phyloP scores from a whole-genome alignment of 2,329 filamentous ascomycete species.

The Penicillium expansum region DNA sequence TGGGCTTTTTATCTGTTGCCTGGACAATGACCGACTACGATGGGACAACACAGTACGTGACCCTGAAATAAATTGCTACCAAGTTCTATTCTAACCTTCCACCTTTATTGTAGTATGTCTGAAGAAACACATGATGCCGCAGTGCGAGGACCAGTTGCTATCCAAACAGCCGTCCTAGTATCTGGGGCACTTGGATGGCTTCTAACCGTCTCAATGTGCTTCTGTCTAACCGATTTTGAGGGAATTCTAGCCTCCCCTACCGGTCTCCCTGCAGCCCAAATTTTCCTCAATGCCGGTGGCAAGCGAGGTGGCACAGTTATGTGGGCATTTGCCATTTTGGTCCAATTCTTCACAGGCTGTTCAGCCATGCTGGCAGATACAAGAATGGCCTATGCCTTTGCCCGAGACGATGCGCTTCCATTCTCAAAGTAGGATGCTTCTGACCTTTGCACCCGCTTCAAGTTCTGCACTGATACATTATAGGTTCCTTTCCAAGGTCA shows the following conservation, averaged over 20 bases:
- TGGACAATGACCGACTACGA: slow-evolving; percentile 68
- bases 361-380: slow-evolving; percentile 64
- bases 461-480: neutral
- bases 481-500: slow-evolving; percentile 54
- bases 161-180: slow-evolving; percentile 57
- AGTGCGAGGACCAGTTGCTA: slow-evolving; percentile 58
- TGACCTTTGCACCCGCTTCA: neutral
- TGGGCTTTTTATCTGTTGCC: slow-evolving; percentile 50
- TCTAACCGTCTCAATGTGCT: slow-evolving; percentile 62
- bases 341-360: slow-evolving; percentile 64
- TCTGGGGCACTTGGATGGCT: slow-evolving; percentile 61
- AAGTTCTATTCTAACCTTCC: neutral
- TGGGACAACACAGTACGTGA: slow-evolving; percentile 59
- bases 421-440: slow-evolving; percentile 50
- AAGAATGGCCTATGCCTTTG: slow-evolving; percentile 61
- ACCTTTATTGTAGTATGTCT: slow-evolving; percentile 51
- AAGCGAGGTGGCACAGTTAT: slow-evolving; percentile 56
- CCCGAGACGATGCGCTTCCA: slow-evolving; percentile 59
- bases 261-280: slow-evolving; percentile 59
- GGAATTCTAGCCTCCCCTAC: slow-evolving; percentile 57
- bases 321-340: slow-evolving; percentile 62
- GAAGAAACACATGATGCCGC: slow-evolving; percentile 66
- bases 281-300: slow-evolving; percentile 61
- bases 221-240: slow-evolving; percentile 60
- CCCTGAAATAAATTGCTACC: no score